Evolutionary conservation across 306 rosid species (phyloP), one percentile per base, ranked within the genome.

Genomic region (Purshia tridentata): DNA sequence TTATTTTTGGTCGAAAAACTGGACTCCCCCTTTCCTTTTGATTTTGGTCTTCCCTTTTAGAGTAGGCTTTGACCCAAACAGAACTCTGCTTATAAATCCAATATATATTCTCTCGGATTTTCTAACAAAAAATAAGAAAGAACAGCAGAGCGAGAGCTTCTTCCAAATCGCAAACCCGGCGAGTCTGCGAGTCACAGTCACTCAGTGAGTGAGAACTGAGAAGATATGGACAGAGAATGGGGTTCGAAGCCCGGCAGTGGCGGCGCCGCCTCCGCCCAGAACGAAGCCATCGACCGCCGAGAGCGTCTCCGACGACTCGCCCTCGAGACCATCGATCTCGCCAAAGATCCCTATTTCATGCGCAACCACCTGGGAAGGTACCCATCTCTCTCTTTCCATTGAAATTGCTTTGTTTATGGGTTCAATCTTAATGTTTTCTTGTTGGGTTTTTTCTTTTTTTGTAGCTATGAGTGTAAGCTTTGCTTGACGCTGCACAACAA

Each of bases 231-330:
- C 78, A 86, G 99, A n/a, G 99, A 91, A 13, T 94, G 99, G 97
- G 99, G 99, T 49, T 91, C 97, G n/a, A 94, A 94, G 84, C 99
- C 99, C 1, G 99, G 99, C 11, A 94, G 97, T 75, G 99, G 97
- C 8, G 99, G 99, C 22, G 97, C 97, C 3, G 99, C 99, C 81
- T 72, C 97, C 60, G 96, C 97, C 16, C 99, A 94, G 74, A 91
- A 89, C 82, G 99, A 94, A 78, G 99, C 99, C 65, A 88, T 91
- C 72, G 97, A 94, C 87, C 97, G 97, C 39, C 85, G 98, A 4
- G 98, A 91, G 89, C 90, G 97, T 10, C 99, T 94, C 76, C 92
- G 97, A 18, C 83, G 97, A 51, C 90, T 94, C 8, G 97, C 99
- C 6, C 86, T 94, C 0, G 99, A 91, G 81, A 94, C 97, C 11